These are phyloP conservation scores for Podaxis sp. DNA, from an alignment of 768 basidiomycete genomes.

Conservation along the genomic window DNA sequence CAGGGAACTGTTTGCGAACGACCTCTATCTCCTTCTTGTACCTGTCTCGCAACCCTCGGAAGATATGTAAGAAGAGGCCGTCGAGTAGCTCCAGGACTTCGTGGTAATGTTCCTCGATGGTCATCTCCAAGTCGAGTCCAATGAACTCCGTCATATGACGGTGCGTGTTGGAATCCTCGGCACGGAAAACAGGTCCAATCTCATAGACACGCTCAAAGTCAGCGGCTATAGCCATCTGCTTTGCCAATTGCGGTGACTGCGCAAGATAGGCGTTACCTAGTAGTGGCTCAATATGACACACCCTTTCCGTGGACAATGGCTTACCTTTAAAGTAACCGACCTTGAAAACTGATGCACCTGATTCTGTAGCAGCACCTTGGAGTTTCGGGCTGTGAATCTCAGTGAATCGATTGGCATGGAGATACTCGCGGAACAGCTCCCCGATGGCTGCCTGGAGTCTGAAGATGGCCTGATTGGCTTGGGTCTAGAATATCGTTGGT, in stretches of 20 bases:
- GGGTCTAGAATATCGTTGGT: constrained; percentile 51
- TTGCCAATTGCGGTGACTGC: constrained; percentile 95
- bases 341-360: constrained; percentile 96
- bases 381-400: constrained; percentile 99
- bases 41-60: constrained; percentile 72
- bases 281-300: constrained; percentile 1
- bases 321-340: constrained; percentile 95
- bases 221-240: constrained; percentile 99
- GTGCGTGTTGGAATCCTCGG: constrained; percentile 95
- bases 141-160: constrained; percentile 98
- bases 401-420: constrained; percentile 71
- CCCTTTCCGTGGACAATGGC: not conserved
- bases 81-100: constrained; percentile 95
- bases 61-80: constrained; percentile 79
- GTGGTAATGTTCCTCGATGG: constrained; percentile 97
- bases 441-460: constrained; percentile 86
- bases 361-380: constrained; percentile 95
- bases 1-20: constrained; percentile 85
- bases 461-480: constrained; percentile 95
- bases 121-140: constrained; percentile 98
- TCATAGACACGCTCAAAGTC: constrained; percentile 99
- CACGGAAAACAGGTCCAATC: constrained; percentile 95
- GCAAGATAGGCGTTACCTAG: constrained; percentile 88
- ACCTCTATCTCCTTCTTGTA: constrained; percentile 80
- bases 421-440: constrained; percentile 79